Base-by-base conservation (phyloP, 805 yeast species). In the Kodamaea kakaduensis region DNA sequence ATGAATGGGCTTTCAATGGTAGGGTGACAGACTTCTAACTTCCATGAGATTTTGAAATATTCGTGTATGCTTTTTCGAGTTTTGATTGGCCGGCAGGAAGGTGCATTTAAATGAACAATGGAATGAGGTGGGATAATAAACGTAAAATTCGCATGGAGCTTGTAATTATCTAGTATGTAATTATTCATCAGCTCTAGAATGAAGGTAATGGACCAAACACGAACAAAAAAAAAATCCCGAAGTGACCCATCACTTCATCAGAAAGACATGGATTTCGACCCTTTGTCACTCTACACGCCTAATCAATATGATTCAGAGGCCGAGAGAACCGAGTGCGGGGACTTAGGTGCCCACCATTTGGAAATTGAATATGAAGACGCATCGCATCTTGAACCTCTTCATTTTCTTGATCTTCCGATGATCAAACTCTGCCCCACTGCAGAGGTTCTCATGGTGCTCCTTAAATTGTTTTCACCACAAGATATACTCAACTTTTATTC, bases 1-100 rank as follows among this genome's bases (percentile, higher is more conserved):
- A 59, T 33, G 97, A 89, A 50, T 93, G 94, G 77, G 81, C 96
- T 6, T 93, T 82, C 59, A 90, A 93, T 53, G 98, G 98, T 0
- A 76, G 97, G 54, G 96, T 87, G 19, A 90, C 97, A 2, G 98
- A 93, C 57, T 93, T 93, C 52, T 93, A 47, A 16, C 17, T n/a
- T n/a, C n/a, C n/a, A n/a, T n/a, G n/a, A n/a, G n/a, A n/a, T n/a
- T n/a, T n/a, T n/a, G n/a, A n/a, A n/a, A n/a, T n/a, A n/a, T n/a
- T n/a, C n/a, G n/a, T n/a, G n/a, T n/a, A n/a, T n/a, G n/a, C n/a
- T n/a, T n/a, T n/a, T n/a, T n/a, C n/a, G n/a, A n/a, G n/a, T n/a
- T n/a, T n/a, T n/a, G n/a, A n/a, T n/a, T n/a, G n/a, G n/a, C n/a
- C n/a, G n/a, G n/a, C n/a, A n/a, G n/a, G n/a, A n/a, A n/a, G n/a